A percentile compares a stretch with the other conserved stretches of the same genome.
These are phyloP conservation scores for Eucalyptus curtisii DNA, from an alignment of 345 rosid species.

Conservation along the genomic window DNA sequence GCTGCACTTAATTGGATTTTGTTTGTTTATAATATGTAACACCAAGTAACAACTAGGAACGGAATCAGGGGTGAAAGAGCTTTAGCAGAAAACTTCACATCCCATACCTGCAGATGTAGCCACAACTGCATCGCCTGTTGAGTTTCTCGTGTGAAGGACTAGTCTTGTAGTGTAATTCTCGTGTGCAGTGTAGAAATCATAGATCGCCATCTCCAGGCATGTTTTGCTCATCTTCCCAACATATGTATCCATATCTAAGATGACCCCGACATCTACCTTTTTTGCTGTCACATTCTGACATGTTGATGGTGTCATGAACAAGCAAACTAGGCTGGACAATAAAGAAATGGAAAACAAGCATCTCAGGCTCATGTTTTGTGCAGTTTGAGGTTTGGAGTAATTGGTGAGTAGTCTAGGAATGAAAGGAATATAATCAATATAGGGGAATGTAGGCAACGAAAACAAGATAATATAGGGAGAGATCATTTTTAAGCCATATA, in stretches of 20 bases:
- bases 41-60: neutral
- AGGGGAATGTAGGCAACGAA: neutral
- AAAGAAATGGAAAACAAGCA: neutral
- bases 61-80: neutral
- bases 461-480: neutral
- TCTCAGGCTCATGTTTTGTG: neutral
- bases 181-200: conserved; percentile 29
- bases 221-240: conserved; percentile 10
- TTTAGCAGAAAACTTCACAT: neutral
- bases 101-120: conserved; percentile 52
- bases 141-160: conserved; percentile 16
- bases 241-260: conserved; percentile 14
- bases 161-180: conserved; percentile 33
- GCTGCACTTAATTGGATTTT: neutral
- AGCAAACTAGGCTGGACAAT: neutral
- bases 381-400: neutral
- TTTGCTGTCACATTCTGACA: neutral
- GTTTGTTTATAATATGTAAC: neutral
- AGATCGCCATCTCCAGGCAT: conserved; percentile 39
- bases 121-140: conserved; percentile 21
- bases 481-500: neutral
- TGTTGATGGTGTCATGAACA: neutral
- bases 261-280: conserved; percentile 25
- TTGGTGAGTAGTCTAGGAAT: neutral
- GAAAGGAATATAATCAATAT: neutral